A percentile compares a stretch with the other conserved stretches of the same genome.
phyloP scores from a whole-genome alignment of 2,329 filamentous ascomycete species.

The Botryotinia narcissicola region DNA sequence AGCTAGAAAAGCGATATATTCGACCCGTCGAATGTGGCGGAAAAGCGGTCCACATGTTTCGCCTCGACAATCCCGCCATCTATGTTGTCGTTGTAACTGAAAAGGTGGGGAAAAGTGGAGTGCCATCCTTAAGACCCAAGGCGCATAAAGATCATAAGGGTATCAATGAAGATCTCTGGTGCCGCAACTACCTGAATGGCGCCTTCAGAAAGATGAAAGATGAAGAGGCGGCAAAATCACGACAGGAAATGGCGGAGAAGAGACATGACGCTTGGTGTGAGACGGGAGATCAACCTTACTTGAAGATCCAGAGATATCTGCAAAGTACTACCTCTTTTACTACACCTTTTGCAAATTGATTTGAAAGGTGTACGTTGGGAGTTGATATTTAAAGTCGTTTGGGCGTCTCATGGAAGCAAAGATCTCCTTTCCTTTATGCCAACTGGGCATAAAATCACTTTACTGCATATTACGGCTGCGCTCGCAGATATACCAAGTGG shows the following conservation, averaged over 20 bases:
- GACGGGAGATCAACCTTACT: not conserved
- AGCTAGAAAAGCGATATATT: conserved; percentile 22
- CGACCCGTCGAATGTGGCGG: not conserved
- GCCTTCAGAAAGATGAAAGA: not conserved
- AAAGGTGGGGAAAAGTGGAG: not conserved
- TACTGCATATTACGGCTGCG: not conserved
- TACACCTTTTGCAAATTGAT: not conserved
- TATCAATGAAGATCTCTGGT: conserved; percentile 6
- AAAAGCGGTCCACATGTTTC: not conserved
- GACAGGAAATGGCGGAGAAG: conserved; percentile 5
- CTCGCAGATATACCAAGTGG: not conserved
- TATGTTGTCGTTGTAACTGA: conserved; percentile 13
- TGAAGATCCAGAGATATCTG: not conserved
- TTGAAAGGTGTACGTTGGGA: not conserved
- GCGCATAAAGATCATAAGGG: not conserved
- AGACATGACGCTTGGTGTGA: not conserved
- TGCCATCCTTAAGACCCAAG: not conserved
- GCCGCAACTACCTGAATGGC: no score
- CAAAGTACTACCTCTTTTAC: not conserved
- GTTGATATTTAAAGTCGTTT: not conserved
- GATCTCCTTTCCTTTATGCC: not conserved
- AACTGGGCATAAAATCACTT: not conserved
- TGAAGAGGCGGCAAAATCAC: not conserved
- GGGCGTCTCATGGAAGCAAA: not conserved
- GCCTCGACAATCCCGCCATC: not conserved